phyloP scores from a whole-genome alignment of 805 yeast genomes.

The Clavispora carvajalis region DNA sequence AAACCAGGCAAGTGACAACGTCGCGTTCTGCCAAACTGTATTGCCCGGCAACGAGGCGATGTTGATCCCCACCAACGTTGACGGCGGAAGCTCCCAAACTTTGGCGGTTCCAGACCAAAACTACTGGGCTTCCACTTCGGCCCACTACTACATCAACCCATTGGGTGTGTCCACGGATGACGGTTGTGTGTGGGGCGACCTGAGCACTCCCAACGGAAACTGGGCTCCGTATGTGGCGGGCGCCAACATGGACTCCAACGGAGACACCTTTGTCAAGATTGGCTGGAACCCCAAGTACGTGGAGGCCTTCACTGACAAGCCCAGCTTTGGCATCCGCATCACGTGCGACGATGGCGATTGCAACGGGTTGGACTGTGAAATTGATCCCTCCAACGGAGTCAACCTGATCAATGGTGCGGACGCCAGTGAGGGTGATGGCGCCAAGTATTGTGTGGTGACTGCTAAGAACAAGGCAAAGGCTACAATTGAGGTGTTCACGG shows the following conservation, averaged over 20 bases:
- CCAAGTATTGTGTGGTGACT: slow-evolving; percentile 79
- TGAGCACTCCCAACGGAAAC: slow-evolving; percentile 67
- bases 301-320: slow-evolving; percentile 56
- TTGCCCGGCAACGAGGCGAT: slow-evolving; percentile 93
- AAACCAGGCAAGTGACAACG: slow-evolving; percentile 52
- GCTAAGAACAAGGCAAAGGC: slow-evolving; percentile 62
- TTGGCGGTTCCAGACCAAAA: slow-evolving; percentile 82
- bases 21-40: slow-evolving; percentile 90
- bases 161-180: slow-evolving; percentile 75
- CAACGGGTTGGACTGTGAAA: slow-evolving; percentile 73
- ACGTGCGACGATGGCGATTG: slow-evolving; percentile 68
- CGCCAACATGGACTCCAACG: slow-evolving; percentile 67
- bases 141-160: slow-evolving; percentile 79
- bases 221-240: slow-evolving; percentile 96
- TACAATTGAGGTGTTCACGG: slow-evolving; percentile 61
- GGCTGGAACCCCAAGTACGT: slow-evolving; percentile 89
- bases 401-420: slow-evolving; percentile 47
- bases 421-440: slow-evolving; percentile 48
- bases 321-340: slow-evolving; percentile 66
- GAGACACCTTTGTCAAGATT: slow-evolving; percentile 74
- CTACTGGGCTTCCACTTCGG: slow-evolving; percentile 82
- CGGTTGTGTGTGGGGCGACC: slow-evolving; percentile 82
- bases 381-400: slow-evolving; percentile 65
- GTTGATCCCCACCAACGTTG: slow-evolving; percentile 78
- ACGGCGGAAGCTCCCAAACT: slow-evolving; percentile 40